phyloP scores from a whole-genome alignment of 805 yeast species.

The Metschnikowia santaceciliae region DNA sequence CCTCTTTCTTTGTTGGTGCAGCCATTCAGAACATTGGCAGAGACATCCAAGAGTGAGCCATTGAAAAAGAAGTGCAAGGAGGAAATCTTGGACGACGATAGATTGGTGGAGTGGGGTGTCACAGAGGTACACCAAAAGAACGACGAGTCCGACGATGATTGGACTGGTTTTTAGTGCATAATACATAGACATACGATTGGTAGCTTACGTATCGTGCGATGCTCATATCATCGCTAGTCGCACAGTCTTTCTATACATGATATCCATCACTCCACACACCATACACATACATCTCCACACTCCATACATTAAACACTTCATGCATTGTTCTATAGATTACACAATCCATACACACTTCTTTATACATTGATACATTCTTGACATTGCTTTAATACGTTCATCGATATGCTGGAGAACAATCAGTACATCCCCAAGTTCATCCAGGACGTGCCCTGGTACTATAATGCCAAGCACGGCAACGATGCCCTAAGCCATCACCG shows the following conservation, averaged over 20 bases:
- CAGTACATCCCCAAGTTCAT: constrained; percentile 41
- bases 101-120: constrained; percentile 65
- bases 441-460: constrained; percentile 39
- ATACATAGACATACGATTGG: neutral
- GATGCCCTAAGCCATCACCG: constrained; percentile 62
- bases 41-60: constrained; percentile 53
- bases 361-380: too few relatives aligned
- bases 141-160: constrained; percentile 23
- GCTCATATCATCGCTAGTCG: constrained; percentile 4
- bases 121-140: constrained; percentile 24
- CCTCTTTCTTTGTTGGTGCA: constrained; percentile 54
- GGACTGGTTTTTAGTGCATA: constrained; percentile 18
- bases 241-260: too few relatives aligned
- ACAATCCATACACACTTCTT: too few relatives aligned
- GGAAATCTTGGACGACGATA: constrained; percentile 61
- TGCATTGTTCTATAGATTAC: neutral
- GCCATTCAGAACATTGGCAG: constrained; percentile 56
- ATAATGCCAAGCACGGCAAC: constrained; percentile 11
- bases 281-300: neutral
- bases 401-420: constrained; percentile 2
- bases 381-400: too few relatives aligned
- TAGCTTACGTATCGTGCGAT: neutral
- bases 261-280: neutral
- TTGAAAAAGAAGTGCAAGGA: constrained; percentile 60
- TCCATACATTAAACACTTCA: neutral